phyloP scores from a whole-genome alignment of 2,329 filamentous ascomycete species.

The Botrytis porri region DNA sequence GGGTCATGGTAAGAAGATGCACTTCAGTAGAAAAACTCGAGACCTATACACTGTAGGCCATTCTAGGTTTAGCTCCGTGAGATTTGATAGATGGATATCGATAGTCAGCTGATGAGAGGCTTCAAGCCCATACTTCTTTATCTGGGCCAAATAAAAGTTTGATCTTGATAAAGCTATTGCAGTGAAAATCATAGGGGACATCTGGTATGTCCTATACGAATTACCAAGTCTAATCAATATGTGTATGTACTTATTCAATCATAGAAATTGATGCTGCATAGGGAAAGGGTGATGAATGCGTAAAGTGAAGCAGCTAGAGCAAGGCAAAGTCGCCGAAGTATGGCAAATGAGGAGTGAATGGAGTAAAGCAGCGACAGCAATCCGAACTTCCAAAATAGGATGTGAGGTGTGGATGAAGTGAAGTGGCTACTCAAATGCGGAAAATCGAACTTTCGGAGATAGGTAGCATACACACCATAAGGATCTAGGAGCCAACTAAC shows the following conservation, averaged over 20 bases:
- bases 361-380: background rate
- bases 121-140: background rate
- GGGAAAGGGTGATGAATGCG: background rate
- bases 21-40: conserved; percentile 7
- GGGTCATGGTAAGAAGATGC: background rate
- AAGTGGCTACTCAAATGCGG: background rate
- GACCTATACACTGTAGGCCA: background rate
- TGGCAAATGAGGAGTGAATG: background rate
- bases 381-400: background rate
- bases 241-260: background rate
- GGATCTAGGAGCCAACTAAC: background rate
- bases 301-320: background rate
- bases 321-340: background rate
- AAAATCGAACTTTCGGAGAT: background rate
- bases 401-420: background rate
- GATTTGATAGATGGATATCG: background rate
- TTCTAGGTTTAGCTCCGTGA: background rate
- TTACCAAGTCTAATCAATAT: background rate
- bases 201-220: background rate
- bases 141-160: background rate
- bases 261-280: background rate
- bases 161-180: background rate
- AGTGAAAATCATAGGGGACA: background rate
- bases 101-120: conserved; percentile 2
- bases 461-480: background rate